Evolutionary conservation across 164 flowering plant genomes (phyloP).

Genomic region (Aristolochia californica): DNA sequence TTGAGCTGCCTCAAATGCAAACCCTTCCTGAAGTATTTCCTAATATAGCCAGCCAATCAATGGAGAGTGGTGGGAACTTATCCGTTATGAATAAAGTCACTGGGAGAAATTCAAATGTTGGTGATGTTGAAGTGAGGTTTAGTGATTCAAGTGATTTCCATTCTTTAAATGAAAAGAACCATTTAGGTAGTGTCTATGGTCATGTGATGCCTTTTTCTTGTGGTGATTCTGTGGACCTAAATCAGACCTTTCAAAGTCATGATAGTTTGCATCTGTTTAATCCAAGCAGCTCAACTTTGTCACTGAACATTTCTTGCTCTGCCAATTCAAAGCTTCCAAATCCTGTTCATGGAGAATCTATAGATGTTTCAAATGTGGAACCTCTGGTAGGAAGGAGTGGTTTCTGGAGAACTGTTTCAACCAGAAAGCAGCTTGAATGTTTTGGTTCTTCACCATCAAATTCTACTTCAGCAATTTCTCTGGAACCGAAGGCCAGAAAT

Average conservation of each 20-base stretch:
- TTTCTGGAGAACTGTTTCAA: conserved; percentile 7
- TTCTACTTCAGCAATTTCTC: conserved; percentile 13
- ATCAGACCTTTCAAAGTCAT: conserved; percentile 8
- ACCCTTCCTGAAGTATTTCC: conserved; percentile 9
- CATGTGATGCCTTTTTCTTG: not conserved
- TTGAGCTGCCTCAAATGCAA: conserved; percentile 11
- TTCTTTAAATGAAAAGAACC: conserved; percentile 6
- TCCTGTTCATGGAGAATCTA: too few species aligned
- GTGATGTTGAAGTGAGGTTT: not conserved
- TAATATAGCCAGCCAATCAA: conserved; percentile 13
- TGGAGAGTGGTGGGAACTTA: conserved; percentile 4
- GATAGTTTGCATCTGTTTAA: conserved; percentile 13
- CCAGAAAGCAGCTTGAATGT: conserved; percentile 13
- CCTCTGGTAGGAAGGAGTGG: conserved; percentile 10
- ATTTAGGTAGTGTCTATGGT: not conserved
- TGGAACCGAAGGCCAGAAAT: conserved; percentile 4
- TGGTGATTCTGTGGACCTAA: conserved; percentile 5
- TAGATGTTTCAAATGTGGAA: too few species aligned
- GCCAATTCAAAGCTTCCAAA: too few species aligned
- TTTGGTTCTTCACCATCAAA: conserved; percentile 11
- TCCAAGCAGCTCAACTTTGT: conserved; percentile 7
- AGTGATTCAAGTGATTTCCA: conserved; percentile 7
- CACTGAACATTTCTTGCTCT: conserved; percentile 5
- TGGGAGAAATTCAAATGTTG: conserved; percentile 6
- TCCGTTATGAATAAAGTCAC: conserved; percentile 6